These are phyloP conservation scores for Cadophora malorum DNA, from an alignment of 2,329 filamentous ascomycete species.

Conservation along the genomic window DNA sequence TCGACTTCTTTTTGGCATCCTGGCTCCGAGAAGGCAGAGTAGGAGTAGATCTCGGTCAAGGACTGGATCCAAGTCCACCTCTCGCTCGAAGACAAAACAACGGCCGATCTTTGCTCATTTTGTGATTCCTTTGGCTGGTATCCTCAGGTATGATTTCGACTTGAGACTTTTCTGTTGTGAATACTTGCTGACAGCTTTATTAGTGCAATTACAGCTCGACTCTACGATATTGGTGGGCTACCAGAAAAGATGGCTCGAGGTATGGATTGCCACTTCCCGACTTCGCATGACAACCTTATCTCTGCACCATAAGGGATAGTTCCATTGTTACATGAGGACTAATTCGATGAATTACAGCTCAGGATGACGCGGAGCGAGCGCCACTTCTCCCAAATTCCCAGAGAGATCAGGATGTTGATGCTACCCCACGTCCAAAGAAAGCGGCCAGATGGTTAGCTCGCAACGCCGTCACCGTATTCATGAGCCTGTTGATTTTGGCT, in stretches of 20 bases:
- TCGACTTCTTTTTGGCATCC: conserved; percentile 24
- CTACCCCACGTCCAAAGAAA: conserved; percentile 26
- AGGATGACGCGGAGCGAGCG: conserved; percentile 31
- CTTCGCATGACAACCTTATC: not conserved
- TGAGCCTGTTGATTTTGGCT: conserved; percentile 37
- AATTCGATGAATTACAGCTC: not conserved
- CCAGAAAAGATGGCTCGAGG: conserved; percentile 21
- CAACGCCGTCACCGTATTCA: conserved; percentile 39
- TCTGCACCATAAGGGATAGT: not conserved
- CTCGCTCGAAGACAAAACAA: conserved; percentile 14
- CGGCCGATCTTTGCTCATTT: conserved; percentile 31
- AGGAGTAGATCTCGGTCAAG: conserved; percentile 20
- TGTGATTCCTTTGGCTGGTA: conserved; percentile 33
- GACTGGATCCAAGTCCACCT: conserved; percentile 21
- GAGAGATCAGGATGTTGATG: conserved; percentile 14
- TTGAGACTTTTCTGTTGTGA: not conserved
- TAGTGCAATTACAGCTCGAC: conserved; percentile 29
- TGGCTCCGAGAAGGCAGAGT: conserved; percentile 24
- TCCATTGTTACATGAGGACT: not conserved
- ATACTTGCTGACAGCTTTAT: not conserved
- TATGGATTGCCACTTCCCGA: not conserved
- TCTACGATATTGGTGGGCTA: conserved; percentile 38
- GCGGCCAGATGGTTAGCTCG: conserved; percentile 32
- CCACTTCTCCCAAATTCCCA: conserved; percentile 36
- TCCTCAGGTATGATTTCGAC: not conserved